Base-by-base conservation (phyloP, 768 basidiomycete species). In the Vishniacozyma victoriae region DNA sequence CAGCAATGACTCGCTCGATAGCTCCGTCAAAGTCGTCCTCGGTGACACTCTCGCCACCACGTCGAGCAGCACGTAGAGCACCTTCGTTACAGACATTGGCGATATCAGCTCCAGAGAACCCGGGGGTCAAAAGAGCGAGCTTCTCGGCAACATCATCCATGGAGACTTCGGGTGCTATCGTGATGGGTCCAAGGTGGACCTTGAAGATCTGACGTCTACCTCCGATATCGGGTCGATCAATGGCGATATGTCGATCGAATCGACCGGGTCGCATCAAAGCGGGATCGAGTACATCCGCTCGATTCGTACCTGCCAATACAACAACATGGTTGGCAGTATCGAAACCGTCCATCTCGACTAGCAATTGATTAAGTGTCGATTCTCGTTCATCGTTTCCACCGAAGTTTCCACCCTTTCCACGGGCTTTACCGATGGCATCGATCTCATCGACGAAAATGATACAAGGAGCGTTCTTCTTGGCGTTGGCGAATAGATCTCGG, bases 401-500 rank as follows among this genome's bases (percentile, higher is more conserved):
- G 43, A 88, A 82, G 55, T 80, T 82, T 20, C 85, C 80, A 19
- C 79, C 77, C 67, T 83, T 84, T 40, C 80, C 85, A 66, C 95
- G 80, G 15, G 88, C 79, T 75, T 96, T 97, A 48, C 95, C 95
- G 60, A 99, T 97, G 43, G 95, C 95, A 71, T 99, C 95, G 55
- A 99, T 99, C 75, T 99, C 95, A 72, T 99, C 95, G 55, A 99
- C 81, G 74, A 99, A 99, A 70, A 99, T 87, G 77, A 99, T 99
- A 69, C 89, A 92, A 0, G 95, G 95, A 0, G 95, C 91, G 68
- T 95, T 82, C 78, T 96, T 96, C 80, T 87, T 91, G 39, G 95
- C 95, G 3, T 86, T 91, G 26, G 91, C 86, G 72, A 99, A 99
- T 35, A 99, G 82, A 74, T 99, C 95, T 40, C 95, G 84, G 11